Evolutionary conservation across 2,329 filamentous ascomycete species (phyloP).

Genomic region (Penicillium sp.): DNA sequence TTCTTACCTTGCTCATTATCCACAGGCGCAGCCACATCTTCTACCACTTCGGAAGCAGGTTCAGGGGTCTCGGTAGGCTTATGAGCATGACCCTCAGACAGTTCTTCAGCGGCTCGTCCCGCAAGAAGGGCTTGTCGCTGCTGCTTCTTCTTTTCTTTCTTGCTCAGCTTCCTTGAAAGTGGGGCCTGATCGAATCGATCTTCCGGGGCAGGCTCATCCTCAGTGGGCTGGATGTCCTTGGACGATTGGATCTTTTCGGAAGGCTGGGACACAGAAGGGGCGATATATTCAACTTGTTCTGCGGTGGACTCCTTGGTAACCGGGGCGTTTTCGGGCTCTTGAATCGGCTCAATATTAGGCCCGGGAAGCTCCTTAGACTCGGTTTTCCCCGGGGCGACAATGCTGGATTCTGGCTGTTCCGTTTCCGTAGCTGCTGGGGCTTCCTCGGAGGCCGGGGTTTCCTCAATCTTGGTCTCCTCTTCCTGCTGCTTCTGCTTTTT

Average conservation of each 20-base stretch:
- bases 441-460: slow-evolving; percentile 1
- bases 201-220: slow-evolving; percentile 2
- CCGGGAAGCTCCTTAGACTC: slow-evolving; percentile 4
- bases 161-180: slow-evolving; percentile 20
- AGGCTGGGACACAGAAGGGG: neutral
- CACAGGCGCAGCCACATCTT: neutral
- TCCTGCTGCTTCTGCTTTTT: slow-evolving; percentile 14
- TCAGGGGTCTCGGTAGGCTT: neutral
- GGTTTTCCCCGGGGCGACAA: slow-evolving; percentile 1
- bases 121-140: slow-evolving; percentile 19
- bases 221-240: neutral
- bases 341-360: slow-evolving; percentile 2
- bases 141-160: slow-evolving; percentile 28
- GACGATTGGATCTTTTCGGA: slow-evolving; percentile 2
- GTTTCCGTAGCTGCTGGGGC: slow-evolving; percentile 14
- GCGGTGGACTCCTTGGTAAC: slow-evolving; percentile 2
- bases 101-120: slow-evolving; percentile 1
- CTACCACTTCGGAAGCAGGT: neutral
- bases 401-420: slow-evolving; percentile 12
- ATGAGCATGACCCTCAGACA: neutral
- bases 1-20: neutral
- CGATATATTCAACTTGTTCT: neutral
- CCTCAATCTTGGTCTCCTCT: slow-evolving; percentile 5
- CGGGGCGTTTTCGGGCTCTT: slow-evolving; percentile 2
- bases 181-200: slow-evolving; percentile 6